These are phyloP conservation scores for Zygotorulaspora danielsina DNA, from an alignment of 805 yeast genomes.

Conservation along the genomic window DNA sequence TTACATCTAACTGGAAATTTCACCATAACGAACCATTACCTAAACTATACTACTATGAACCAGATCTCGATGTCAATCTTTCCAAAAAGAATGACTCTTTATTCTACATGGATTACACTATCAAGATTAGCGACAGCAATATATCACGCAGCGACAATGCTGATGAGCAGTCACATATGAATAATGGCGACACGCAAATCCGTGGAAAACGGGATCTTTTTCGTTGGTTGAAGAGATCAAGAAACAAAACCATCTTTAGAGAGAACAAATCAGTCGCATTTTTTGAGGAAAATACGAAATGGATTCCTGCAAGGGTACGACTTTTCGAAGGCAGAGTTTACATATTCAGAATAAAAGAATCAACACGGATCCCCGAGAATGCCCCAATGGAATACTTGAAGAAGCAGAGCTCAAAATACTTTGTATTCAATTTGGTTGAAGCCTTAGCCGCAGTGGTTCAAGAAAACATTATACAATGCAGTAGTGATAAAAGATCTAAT, in stretches of 20 bases:
- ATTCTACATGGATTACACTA: conserved; percentile 29
- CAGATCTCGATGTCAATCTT: conserved; percentile 20
- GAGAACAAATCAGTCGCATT: conserved; percentile 20
- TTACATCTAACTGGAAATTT: conserved; percentile 27
- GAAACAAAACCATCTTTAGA: conserved; percentile 10
- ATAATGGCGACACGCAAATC: background rate
- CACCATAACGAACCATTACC: conserved; percentile 26
- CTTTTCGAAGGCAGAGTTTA: conserved; percentile 30
- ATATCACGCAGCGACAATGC: conserved; percentile 2
- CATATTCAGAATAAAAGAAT: conserved; percentile 17
- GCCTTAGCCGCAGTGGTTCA: conserved; percentile 28
- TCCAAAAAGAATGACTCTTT: conserved; percentile 15
- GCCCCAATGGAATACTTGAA: conserved; percentile 14
- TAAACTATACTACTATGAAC: conserved; percentile 24
- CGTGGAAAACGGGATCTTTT: conserved; percentile 11
- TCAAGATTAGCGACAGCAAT: conserved; percentile 15
- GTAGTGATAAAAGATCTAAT: conserved; percentile 3
- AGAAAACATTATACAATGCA: conserved; percentile 25
- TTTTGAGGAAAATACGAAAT: conserved; percentile 19
- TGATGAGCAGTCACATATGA: background rate
- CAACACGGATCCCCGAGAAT: conserved; percentile 1
- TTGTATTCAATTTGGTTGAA: conserved; percentile 28
- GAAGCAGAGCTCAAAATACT: conserved; percentile 15
- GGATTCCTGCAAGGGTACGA: conserved; percentile 24
- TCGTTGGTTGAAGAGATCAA: conserved; percentile 22